phyloP scores from a whole-genome alignment of 139 green algal genomes.

The Tetradesmus obliquus region DNA sequence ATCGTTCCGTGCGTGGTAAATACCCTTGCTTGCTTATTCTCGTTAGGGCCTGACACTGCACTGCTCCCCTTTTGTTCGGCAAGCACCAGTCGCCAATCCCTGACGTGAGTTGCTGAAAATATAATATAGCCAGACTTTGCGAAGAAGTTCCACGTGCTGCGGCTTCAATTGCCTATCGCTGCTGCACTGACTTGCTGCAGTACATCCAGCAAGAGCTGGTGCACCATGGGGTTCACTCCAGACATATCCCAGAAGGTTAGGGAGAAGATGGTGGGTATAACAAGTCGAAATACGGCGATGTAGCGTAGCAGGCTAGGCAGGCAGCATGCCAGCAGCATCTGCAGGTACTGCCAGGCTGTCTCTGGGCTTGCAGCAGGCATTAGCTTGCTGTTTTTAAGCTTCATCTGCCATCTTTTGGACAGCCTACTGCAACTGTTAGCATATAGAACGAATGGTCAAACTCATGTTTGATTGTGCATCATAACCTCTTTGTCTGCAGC shows the following conservation, averaged over 20 bases:
- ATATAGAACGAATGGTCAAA: not conserved
- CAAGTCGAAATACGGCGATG: not conserved
- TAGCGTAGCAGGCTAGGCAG: not conserved
- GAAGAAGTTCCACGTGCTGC: not conserved
- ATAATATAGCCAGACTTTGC: not conserved
- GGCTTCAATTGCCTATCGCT: not conserved
- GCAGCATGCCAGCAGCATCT: not conserved
- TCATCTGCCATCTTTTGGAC: too few relatives aligned
- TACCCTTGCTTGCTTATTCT: not conserved
- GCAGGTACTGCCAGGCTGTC: not conserved
- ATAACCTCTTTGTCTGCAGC: not conserved
- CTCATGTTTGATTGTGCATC: not conserved
- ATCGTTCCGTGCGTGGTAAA: too few relatives aligned
- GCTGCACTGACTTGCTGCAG: not conserved
- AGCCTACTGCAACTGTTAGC: not conserved
- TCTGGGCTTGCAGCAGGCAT: too few relatives aligned
- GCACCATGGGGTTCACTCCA: not conserved
- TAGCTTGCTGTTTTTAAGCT: too few relatives aligned
- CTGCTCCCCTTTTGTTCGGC: not conserved
- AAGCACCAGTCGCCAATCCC: not conserved
- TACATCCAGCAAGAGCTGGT: not conserved
- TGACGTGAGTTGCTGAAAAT: not conserved
- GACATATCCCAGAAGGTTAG: constrained; percentile 40
- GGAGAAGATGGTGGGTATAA: constrained; percentile 36
- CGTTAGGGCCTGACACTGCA: not conserved